Evolutionary conservation across 2,329 filamentous ascomycete genomes (phyloP), one percentile per base, ranked within the genome.

Genomic region (Zymoseptoria pseudotritici): DNA sequence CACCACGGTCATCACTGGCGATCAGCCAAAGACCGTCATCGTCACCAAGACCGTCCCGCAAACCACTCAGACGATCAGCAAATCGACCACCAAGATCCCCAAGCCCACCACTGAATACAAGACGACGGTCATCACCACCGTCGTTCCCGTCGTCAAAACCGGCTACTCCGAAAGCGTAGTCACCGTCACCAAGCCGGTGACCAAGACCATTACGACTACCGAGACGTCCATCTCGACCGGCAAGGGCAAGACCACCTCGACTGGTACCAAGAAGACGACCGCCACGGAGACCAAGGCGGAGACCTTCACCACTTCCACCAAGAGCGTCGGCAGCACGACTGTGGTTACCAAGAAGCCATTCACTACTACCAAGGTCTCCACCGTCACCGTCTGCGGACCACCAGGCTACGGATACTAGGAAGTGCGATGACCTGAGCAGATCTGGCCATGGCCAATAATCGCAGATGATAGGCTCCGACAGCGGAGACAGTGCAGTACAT

Each of bases 111-210:
- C 58, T 5, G 54, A 56, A 29, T 29, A 29, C 26, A 29, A 17
- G 55, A 55, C 11, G 21, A 54, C 49, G n/a, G 50, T 55, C 50
- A 54, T 51, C 53, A 50, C 46, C 22, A 55, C 57, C 49, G 46
- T 22, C 19, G 22, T 55, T n/a, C 57, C 57, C 4, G 57, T 59
- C 19, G 57, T 59, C 42, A n/a, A 51, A 20, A 59, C 57, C 53
- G 52, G 17, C 4, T 51, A 50, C 53, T 19, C 50, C 17, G 50
- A 52, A 20, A 52, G 50, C 20, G 50, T 52, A 20, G 20, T 52
- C 20, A 22, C 20, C 19, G 50, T 52, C 50, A 52, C 50, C 10
- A 22, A 20, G 24, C 50, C 50, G 11, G 36, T 26, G 19, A 49
- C 24, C 54, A 56, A 52, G 49, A 19, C 26, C 7, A 20, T 22